Base-by-base conservation (phyloP, 1,139 yeast species). In the Hansenula anomala region DNA sequence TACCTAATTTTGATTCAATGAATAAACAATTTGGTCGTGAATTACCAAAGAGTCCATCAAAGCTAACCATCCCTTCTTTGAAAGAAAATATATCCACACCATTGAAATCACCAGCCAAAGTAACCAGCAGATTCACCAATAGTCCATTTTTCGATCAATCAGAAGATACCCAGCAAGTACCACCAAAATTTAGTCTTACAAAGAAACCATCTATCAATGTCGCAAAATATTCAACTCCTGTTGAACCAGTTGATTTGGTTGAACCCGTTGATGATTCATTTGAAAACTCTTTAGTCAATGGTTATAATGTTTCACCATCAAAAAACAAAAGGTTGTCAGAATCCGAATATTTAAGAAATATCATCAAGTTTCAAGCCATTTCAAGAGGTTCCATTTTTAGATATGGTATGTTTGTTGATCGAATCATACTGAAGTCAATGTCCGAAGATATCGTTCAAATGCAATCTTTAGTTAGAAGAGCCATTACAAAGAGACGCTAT, bases 371-470 rank as follows among this genome's bases (percentile, higher is more conserved):
- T 24, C 92, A 84, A 55, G 72, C 88, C 0, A 60, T 79, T 24
- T 71, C 83, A 9, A 67, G 85, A 48, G 92, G 90, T 22, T 80
- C 85, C 1, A 67, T 75, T 38, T 63, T 76, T 45, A 69, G 94
- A 36, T 84, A 80, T 56, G 63, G 63, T 22, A 66, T 80, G 66
- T 80, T 78, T 58, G 82, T 82, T 30, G 73, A 75, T 49, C 71
- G 67, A 41, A 77, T 78, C 45, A 73, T 79, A 69, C 55, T 80
- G 28, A 74, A 73, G 47, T 76, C 81, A 4, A 75, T 71, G 47
- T 64, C 66, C 5, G 74, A 70, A 17, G 76, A 73, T 43, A 59
- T 78, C 26, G 62, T 77, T 7, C 60, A 46, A 17, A 46, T 67
- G 16, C 72, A 67, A 45, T 47, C 65, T 0, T 30, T 63, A 1